Base-by-base conservation (phyloP, 129 eudicot species). In the Flaveria bidentis region DNA sequence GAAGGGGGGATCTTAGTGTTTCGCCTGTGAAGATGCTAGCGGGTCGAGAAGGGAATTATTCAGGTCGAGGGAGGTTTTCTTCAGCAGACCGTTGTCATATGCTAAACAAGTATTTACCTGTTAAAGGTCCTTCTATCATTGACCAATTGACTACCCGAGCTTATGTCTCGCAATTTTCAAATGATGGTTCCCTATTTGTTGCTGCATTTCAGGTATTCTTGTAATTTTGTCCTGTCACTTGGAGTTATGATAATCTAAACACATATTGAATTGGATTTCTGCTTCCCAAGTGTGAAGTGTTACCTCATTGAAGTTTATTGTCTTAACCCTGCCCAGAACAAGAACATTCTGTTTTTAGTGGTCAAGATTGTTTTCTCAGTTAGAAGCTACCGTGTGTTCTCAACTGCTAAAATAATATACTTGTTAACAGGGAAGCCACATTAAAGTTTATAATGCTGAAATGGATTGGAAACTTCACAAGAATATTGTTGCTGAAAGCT, bases 201-300 rank as follows among this genome's bases (percentile, higher is more conserved):
- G 94, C 93, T 72, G 99, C 88, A 26, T 95, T 87, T 89, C 99
- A 91, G 99, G 99, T 95, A 89, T 52, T 11, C 23, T 15, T 49
- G 16, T 76, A 69, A 25, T 71, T 5, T 45, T 15, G 33, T 71
- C 5, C 36, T 33, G 17, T 63, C 46, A 63, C 50, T 55, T 75
- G 39, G 47, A 73, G 53, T 39, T 57, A n/a, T 57, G 20, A 50
- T 71, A 42, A 36, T 26, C 23, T 14, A 57, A 77, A 61, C 18
- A 63, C 46, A 63, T 14, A 30, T 6, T 30, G 69, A 30, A 63
- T 63, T 30, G 46, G 65, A 33, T 0, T 30, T 63, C 44, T 63
- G 36, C 67, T 61, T 61, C 41, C 67, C 28, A 61, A 61, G 28
- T 41, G 41, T 36, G 5, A 4, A 36, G 41, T 14, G 18, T 61